Evolutionary conservation across 441 rosid genomes (phyloP).

Genomic region (Eutrema salsugineum): DNA sequence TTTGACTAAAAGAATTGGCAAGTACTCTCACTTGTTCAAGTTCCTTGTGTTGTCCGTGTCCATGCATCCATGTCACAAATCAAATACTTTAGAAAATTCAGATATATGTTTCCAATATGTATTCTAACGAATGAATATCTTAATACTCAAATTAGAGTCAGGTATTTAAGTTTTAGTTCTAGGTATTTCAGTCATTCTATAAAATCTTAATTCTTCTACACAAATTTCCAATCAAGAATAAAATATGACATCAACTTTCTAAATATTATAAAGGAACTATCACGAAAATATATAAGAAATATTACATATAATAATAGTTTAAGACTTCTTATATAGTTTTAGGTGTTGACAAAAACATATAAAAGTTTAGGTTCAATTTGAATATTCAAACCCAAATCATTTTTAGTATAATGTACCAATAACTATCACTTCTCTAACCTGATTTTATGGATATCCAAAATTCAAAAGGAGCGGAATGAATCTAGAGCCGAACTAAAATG

Average conservation of each 20-base stretch:
- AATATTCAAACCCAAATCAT: background rate
- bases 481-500: background rate
- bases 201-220: background rate
- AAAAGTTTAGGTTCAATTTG: background rate
- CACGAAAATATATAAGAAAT: background rate
- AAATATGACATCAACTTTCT: background rate
- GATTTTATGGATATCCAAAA: background rate
- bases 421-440: background rate
- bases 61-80: conserved; percentile 18
- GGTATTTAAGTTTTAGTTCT: background rate
- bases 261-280: background rate
- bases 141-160: background rate
- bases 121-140: too few species aligned
- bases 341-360: background rate
- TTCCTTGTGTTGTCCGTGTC: conserved; percentile 16
- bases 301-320: background rate
- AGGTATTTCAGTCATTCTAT: background rate
- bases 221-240: background rate
- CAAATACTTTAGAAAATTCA: background rate
- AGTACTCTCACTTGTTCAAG: conserved; percentile 1
- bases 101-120: background rate
- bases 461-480: background rate
- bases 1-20: background rate
- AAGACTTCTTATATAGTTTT: background rate
- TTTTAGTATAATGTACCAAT: background rate